Evolutionary conservation across 2,329 filamentous ascomycete genomes (phyloP), one percentile per base, ranked within the genome.

Genomic region (Macrophomina tecta): DNA sequence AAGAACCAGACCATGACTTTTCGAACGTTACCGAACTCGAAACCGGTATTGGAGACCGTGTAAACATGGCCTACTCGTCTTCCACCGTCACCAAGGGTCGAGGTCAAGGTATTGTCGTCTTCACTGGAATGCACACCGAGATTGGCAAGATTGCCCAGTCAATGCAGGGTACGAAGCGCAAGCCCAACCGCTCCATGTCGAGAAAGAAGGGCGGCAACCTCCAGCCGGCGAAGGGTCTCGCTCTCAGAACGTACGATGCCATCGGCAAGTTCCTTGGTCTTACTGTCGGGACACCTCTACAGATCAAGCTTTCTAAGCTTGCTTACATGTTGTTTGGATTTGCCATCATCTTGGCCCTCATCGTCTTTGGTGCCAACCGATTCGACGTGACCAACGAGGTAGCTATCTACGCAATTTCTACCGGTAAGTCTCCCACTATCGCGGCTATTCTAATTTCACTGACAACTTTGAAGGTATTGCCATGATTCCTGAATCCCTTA

Each of bases 101-200:
- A 66, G 90, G 86, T 55, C 87, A 83, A 14, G 90, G 90, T 67
- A 86, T 92, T 62, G 90, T 92, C 61, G 85, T 89, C 61, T 84
- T 87, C 38, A 91, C 87, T 16, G 90, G 87, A 49, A 91, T 92
- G 90, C 78, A 84, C 67, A 93, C 91, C 28, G 89, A 92, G 77
- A 89, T 93, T 64, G 91, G 91, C 72, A 88, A 88, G 73, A 92
- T 93, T 71, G 90, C 91, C n/a, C 85, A 84, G 18, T 78, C 86
- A 68, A 81, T 90, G 55, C 85, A 83, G 67, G 82, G 82, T 32
- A 82, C 79, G 70, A 82, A 82, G 72, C 85, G 81, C 61, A 84
- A 79, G 69, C 77, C 78, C 38, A 72, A 72, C 63, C 65, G 70
- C 5, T 70, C 70, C n/a, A 65, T 72, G 62, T 72, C 70, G 7